Evolutionary conservation across 441 rosid genomes (phyloP), one percentile per base, ranked within the genome.

Genomic region (Capsella rubella): DNA sequence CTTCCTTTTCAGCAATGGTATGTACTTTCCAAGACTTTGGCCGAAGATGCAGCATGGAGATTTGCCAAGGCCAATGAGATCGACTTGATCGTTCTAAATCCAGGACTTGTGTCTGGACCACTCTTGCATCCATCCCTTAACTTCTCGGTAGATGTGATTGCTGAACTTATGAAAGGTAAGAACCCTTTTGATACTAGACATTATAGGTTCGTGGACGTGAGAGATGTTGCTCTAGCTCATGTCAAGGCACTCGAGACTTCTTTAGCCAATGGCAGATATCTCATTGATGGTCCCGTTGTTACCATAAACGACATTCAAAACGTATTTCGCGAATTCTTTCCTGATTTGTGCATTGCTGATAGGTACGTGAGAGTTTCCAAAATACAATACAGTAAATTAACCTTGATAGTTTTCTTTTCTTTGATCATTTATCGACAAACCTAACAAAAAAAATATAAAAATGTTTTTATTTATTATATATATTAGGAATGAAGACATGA

Each of bases 51-150:
- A 54, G 96, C 97, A 53, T 87, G 94, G 95, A 79, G 77, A 50
- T 84, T 88, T 69, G 82, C 88, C 16, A 93, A 87, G 65, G 94
- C 89, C 75, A 93, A 83, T 78, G 81, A 82, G 15, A 66, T 91
- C 1, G 96, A 89, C 81, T 25, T 91, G 84, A 82, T 93, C 64
- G 37, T 79, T 8, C 82, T 93, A 67, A 93, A 89, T 81, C 98
- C 98, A 53, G 89, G 85, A 29, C 88, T 89, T 89, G 98, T 89
- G 55, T 81, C 82, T 42, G 97, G 97, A 69, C 95, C 98, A 77
- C 54, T 80, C 61, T 77, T 87, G 39, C 85, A 85, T 53, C 82
- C 92, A 57, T 63, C 73, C 9, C 77, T 85, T 10, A 85, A 76
- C 72, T 4, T 42, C 29, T 64, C 84, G 1, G 64, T 72, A 6